Base-by-base conservation (phyloP, 2,329 filamentous ascomycete genomes). In the Penicillium sp. region DNA sequence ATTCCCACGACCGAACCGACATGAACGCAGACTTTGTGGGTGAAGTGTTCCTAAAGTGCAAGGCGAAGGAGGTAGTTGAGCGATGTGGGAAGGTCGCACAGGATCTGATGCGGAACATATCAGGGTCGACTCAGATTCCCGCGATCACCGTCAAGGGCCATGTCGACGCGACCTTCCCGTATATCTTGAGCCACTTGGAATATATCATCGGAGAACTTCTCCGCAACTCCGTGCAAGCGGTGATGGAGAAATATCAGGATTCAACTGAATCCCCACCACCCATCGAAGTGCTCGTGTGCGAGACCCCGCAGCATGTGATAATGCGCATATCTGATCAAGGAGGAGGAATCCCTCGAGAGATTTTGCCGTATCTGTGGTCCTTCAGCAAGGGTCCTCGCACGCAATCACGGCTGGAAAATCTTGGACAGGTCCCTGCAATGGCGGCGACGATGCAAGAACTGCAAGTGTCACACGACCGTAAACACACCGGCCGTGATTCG, bases 201-300 rank as follows among this genome's bases (percentile, higher is more conserved):
- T 99, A 99, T 76, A 97, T 99, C 66, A 85, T 99, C 56, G 92
- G 94, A 50, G 94, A 99, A 77, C 86, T 99, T 23, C 81, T 99
- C 25, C 88, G 94, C 38, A 99, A 99, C 76, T 95, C 91, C 0
- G 90, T 99, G 16, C 92, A 97, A 75, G 92, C 92, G 21, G 87
- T 94, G 38, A 88, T 96, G 59, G 93, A 97, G 70, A 84, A 85
- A 63, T 85, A 87, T 57, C 78, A 81, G 50, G 79, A 79, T 53
- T 74, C 65, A 59, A 58, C 60, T 16, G 61, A 75, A 36, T 72
- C 75, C 16, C 88, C 90, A 1, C 91, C 91, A 0, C 91, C 93
- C 1, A 94, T 99, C 64, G 90, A 97, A 69, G 90, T 99, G 23
- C 88, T 96, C 55, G 89, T 99, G 62, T 97, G 93, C 76, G 93